Evolutionary conservation across 2,329 filamentous ascomycete species (phyloP), one percentile per base, ranked within the genome.

Genomic region (Coniochaeta hoffmannii): DNA sequence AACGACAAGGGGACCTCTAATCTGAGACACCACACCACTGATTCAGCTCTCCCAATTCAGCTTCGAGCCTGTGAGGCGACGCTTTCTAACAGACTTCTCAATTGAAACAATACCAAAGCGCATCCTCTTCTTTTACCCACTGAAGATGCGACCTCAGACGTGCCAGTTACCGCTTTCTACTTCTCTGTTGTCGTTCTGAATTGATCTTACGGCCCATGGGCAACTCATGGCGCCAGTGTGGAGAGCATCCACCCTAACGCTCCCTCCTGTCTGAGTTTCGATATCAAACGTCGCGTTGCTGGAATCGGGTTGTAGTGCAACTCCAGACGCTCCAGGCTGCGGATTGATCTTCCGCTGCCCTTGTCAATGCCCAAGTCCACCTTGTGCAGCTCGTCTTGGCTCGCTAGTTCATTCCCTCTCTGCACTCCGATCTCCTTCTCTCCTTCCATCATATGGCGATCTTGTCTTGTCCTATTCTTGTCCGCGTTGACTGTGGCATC

Each of bases 11-110:
- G 19, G n/a, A n/a, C n/a, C 49, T 26, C 56, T 54, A 56, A 59
- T 57, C 56, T 55, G 58, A 56, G 58, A 59, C 58, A 44, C 51
- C 32, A 38, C 54, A 26, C 46, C 54, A 55, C 24, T 53, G 55
- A 50, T 44, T 57, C 52, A 57, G 26, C 28, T 32, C 17, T n/a
- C n/a, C n/a, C n/a, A n/a, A n/a, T n/a, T n/a, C n/a, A n/a, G n/a
- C n/a, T n/a, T n/a, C n/a, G n/a, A n/a, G n/a, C n/a, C n/a, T n/a
- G n/a, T n/a, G 30, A 31, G 15, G 6, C 8, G 15, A 15, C 22
- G 35, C 24, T 53, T 24, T 14, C 26, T 32, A 30, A 38, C 26
- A 14, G 11, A 19, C 26, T n/a, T n/a, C n/a, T 34, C 49, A 22
- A 19, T 34, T 34, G 49, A 51, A 51, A 51, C 49, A 30, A 24